These are phyloP conservation scores for Pulveroboletus frians DNA, from an alignment of 768 basidiomycete genomes.

Conservation along the genomic window DNA sequence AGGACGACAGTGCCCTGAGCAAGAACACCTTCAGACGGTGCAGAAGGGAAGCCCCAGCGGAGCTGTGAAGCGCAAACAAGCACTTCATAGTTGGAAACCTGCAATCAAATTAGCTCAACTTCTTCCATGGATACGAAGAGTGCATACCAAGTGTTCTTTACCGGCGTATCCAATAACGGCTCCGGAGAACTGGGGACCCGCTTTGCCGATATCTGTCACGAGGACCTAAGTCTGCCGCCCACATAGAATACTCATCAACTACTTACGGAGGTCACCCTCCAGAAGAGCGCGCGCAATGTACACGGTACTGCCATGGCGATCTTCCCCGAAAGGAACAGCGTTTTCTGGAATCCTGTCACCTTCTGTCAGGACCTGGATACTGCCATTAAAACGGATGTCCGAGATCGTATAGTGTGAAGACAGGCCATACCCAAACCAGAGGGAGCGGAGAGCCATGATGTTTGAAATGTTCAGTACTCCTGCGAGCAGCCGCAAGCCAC, in stretches of 20 bases:
- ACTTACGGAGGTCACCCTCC: constrained; percentile 30
- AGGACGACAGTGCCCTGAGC: constrained; percentile 29
- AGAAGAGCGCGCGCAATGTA: constrained; percentile 31
- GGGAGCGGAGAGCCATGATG: constrained; percentile 26
- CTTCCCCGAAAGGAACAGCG: constrained; percentile 31
- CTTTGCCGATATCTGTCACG: constrained; percentile 33
- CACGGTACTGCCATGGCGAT: constrained; percentile 24
- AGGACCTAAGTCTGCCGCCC: neutral
- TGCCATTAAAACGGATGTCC: neutral
- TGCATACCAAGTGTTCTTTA: constrained; percentile 30
- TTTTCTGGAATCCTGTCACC: constrained; percentile 29
- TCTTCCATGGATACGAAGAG: neutral
- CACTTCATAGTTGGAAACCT: constrained; percentile 32
- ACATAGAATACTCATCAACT: neutral
- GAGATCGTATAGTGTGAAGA: neutral
- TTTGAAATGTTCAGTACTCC: constrained; percentile 28
- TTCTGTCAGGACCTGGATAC: constrained; percentile 25
- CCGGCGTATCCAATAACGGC: constrained; percentile 32
- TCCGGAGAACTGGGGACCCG: constrained; percentile 29
- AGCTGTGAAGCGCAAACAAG: constrained; percentile 34
- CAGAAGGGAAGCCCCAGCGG: constrained; percentile 26
- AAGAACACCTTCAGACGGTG: constrained; percentile 9
- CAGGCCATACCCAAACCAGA: constrained; percentile 27
- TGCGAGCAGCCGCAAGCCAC: constrained; percentile 28
- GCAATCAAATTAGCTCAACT: neutral